Base-by-base conservation (phyloP, 805 yeast species). In the Metschnikowia sp. region DNA sequence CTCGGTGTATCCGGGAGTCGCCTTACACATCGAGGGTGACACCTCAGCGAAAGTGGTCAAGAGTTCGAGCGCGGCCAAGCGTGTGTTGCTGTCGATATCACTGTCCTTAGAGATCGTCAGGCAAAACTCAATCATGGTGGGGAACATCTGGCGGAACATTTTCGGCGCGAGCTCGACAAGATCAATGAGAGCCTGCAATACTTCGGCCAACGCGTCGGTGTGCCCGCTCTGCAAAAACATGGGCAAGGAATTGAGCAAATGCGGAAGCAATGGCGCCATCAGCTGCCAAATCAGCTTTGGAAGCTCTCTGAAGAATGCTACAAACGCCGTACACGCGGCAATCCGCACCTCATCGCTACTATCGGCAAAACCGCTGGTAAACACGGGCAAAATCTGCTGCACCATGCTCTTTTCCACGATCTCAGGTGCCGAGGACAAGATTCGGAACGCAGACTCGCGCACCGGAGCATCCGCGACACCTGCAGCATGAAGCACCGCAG, bases 111-210 rank as follows among this genome's bases (percentile, higher is more conserved):
- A 79, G 31, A 94, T 92, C 12, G 82, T 79, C n/a, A 89, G 78
- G 59, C 94, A 83, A 60, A 94, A 94, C 52, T 87, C 86, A 42
- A 90, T 81, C 38, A 94, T 82, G n/a, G 88, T 84, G 42, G 85
- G 83, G 64, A 94, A 92, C 88, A 92, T 87, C 37, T 89, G 89
- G 61, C 79, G 81, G 74, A 94, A 94, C 82, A 94, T 81, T 62
- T 91, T 92, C 45, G 99, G 98, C 8, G 97, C 98, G 50, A 91
- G 71, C 53, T 86, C 92, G 9, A 91, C 97, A 50, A 94, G 77
- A 57, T 94, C 98, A 46, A 91, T 89, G 56, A 94, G 74, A 8
- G 90, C 79, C 65, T 90, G 96, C 55, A 94, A 78, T n/a, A 91
- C 96, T 6, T 89, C 77, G 1, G 96, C 84, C 53, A 94, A 77